These are phyloP conservation scores for Alternaria infectoria DNA, from an alignment of 2,329 filamentous ascomycete genomes.

Conservation along the genomic window DNA sequence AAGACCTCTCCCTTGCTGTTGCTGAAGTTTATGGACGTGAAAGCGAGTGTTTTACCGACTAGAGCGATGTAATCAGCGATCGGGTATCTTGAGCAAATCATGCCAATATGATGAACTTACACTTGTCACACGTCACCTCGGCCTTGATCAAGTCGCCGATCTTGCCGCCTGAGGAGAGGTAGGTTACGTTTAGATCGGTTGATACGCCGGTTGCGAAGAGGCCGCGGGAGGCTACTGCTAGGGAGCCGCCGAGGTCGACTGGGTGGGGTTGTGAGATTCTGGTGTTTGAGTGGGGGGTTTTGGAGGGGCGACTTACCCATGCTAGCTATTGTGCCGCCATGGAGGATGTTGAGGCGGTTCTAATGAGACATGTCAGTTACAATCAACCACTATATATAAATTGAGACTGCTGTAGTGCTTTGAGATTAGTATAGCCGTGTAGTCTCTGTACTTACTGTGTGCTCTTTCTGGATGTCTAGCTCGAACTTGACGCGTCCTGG, in stretches of 20 bases:
- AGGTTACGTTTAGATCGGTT: constrained; percentile 71
- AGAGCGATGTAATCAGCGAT: neutral
- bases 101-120: constrained; percentile 44
- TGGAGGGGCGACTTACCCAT: constrained; percentile 55
- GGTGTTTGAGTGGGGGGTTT: neutral
- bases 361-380: too few species aligned
- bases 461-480: constrained; percentile 74
- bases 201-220: constrained; percentile 71
- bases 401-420: too few species aligned
- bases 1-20: constrained; percentile 66
- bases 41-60: constrained; percentile 71
- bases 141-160: constrained; percentile 65
- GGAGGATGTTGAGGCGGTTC: constrained; percentile 78
- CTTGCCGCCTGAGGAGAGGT: constrained; percentile 67
- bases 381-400: too few species aligned
- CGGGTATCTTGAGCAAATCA: neutral
- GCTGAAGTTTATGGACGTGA: constrained; percentile 66
- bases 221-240: constrained; percentile 69
- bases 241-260: constrained; percentile 70
- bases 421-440: too few species aligned
- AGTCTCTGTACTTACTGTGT: too few species aligned
- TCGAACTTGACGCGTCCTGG: constrained; percentile 77
- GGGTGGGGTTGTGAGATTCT: neutral
- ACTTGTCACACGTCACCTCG: constrained; percentile 70
- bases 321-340: constrained; percentile 79